Conservation (phyloP, 176 grass and related monocot genomes). For the Rhynchospora breviuscula region DNA sequence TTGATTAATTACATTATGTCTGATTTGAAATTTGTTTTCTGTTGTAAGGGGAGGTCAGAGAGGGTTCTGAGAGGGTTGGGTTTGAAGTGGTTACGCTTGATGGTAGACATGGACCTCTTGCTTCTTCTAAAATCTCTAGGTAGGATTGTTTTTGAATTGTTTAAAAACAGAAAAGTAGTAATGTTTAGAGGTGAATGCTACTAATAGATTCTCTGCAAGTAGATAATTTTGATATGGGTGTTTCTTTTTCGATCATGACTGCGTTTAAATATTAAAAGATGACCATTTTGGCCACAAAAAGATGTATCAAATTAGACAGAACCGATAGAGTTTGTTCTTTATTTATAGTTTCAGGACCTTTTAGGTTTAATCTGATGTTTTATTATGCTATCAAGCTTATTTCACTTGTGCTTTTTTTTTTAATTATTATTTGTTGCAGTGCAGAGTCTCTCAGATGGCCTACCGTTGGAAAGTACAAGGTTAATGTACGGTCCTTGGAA, state of each 20-base stretch:
- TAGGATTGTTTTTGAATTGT: constrained; percentile 13
- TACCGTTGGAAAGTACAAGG: constrained; percentile 88
- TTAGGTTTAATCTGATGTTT: not conserved
- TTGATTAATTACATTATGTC: not conserved
- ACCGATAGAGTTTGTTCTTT: not conserved
- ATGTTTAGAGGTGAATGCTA: not conserved
- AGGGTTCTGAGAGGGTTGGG: constrained; percentile 58
- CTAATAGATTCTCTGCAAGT: not conserved
- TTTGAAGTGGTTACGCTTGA: constrained; percentile 84
- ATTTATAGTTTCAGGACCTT: not conserved
- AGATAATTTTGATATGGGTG: not conserved
- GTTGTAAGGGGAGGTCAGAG: constrained; percentile 63
- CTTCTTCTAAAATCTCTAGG: constrained; percentile 65
- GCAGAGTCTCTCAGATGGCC: constrained; percentile 70
- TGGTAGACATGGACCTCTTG: constrained; percentile 48
- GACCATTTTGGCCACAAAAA: not conserved
- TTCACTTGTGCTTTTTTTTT: constrained; percentile 13
- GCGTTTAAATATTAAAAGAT: not conserved
- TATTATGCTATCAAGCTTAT: not conserved
- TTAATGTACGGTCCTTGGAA: constrained; percentile 79
- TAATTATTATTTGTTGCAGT: constrained; percentile 30
- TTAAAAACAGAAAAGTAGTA: not conserved
- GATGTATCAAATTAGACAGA: not conserved
- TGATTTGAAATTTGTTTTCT: constrained; percentile 24
- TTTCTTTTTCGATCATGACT: not conserved